These are phyloP conservation scores for Fagus sylvatica DNA, from an alignment of 306 rosid species.

Conservation along the genomic window DNA sequence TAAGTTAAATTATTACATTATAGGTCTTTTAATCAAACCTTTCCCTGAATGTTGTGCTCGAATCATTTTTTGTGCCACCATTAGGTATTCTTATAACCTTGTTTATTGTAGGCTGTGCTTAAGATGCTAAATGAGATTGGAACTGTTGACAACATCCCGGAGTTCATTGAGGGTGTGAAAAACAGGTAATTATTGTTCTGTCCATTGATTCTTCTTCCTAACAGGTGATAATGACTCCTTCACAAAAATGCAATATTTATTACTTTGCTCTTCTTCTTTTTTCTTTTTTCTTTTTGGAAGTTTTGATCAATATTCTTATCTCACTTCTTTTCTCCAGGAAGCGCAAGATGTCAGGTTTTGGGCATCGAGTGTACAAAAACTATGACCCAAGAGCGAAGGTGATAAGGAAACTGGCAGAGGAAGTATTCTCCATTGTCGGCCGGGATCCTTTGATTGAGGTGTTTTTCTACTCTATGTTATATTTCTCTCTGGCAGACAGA, in stretches of 20 bases:
- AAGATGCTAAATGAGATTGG: conserved; percentile 90
- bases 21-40: not conserved
- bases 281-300: not conserved
- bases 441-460: conserved; percentile 95
- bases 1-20: not conserved
- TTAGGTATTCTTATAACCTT: conserved; percentile 9
- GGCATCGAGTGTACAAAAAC: conserved; percentile 92
- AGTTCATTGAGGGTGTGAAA: conserved; percentile 88
- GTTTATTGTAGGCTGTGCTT: conserved; percentile 65
- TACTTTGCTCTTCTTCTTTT: no score
- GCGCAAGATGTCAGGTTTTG: conserved; percentile 92
- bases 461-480: conserved; percentile 16
- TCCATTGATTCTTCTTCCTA: not conserved
- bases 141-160: conserved; percentile 77
- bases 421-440: conserved; percentile 90
- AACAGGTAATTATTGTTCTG: conserved; percentile 47
- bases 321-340: conserved; percentile 50
- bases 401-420: conserved; percentile 69
- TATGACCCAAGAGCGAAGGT: conserved; percentile 95
- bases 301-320: conserved; percentile 8
- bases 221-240: not conserved
- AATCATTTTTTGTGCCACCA: not conserved
- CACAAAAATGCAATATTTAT: not conserved
- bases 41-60: not conserved
- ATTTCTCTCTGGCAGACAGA: conserved; percentile 2